Evolutionary conservation across 2,329 filamentous ascomycete species (phyloP).

Genomic region (Aspergillus sp.): DNA sequence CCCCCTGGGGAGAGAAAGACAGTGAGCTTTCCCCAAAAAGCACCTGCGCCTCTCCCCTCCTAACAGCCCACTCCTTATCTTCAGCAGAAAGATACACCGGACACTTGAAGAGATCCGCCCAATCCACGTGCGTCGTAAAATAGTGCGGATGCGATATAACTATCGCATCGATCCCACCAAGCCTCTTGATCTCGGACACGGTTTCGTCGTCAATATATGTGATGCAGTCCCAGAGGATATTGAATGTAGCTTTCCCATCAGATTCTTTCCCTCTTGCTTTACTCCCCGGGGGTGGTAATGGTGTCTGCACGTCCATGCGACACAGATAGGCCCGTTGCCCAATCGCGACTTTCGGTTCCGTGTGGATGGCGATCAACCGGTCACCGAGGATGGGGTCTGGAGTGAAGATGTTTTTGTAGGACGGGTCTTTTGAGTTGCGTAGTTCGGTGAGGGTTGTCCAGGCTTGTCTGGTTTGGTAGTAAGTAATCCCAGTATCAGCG

Average conservation of each 20-base stretch:
- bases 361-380: conserved; percentile 27
- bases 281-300: not conserved
- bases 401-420: conserved; percentile 24
- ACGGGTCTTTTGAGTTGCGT: conserved; percentile 14
- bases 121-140: conserved; percentile 73
- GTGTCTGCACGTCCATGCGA: conserved; percentile 22
- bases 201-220: conserved; percentile 68
- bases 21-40: not conserved
- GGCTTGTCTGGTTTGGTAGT: conserved; percentile 18
- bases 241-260: conserved; percentile 50
- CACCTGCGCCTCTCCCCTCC: conserved; percentile 35
- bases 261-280: not conserved
- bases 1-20: conserved; percentile 27
- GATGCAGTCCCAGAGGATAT: conserved; percentile 78
- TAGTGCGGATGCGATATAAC: conserved; percentile 81
- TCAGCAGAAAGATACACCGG: conserved; percentile 67
- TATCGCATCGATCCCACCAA: conserved; percentile 70
- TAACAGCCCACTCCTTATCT: conserved; percentile 65
- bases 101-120: conserved; percentile 68
- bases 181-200: conserved; percentile 52
- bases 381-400: conserved; percentile 14
- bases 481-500: not conserved
- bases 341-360: conserved; percentile 63
- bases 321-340: conserved; percentile 73
- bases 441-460: conserved; percentile 30